These are phyloP conservation scores for Neofusicoccum kwambonambiense DNA, from an alignment of 2,329 filamentous ascomycete species.

Conservation along the genomic window DNA sequence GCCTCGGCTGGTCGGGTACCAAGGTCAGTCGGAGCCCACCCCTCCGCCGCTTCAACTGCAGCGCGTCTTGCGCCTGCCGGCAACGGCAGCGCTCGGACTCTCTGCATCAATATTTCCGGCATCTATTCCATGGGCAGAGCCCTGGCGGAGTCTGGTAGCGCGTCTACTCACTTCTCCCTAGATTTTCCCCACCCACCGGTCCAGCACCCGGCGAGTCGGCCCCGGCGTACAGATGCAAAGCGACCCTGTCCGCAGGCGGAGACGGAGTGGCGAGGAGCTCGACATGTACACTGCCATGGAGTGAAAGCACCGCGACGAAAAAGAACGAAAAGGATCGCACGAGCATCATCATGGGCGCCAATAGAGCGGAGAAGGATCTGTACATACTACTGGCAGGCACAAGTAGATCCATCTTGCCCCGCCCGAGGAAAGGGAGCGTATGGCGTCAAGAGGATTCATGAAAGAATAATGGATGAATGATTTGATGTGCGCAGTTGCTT, in stretches of 20 bases:
- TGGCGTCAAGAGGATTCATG: slow-evolving; percentile 2
- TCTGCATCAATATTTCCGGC: not conserved
- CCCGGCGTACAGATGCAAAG: slow-evolving; percentile 81
- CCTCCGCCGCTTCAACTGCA: not conserved
- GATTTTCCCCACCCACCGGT: slow-evolving; percentile 62
- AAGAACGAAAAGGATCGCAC: not conserved
- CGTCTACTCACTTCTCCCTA: slow-evolving; percentile 26
- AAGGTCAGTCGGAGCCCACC: slow-evolving; percentile 60
- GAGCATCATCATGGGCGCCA: slow-evolving; percentile 1
- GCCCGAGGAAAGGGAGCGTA: not conserved
- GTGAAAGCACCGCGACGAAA: slow-evolving; percentile 34
- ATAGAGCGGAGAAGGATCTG: slow-evolving; percentile 12
- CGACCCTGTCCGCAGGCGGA: slow-evolving; percentile 57
- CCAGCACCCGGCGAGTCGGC: slow-evolving; percentile 64
- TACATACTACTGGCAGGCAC: slow-evolving; percentile 13
- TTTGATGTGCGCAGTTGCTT: not conserved
- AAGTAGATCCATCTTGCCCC: slow-evolving; percentile 3
- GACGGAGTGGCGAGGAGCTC: slow-evolving; percentile 55
- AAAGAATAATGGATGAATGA: slow-evolving; percentile 16
- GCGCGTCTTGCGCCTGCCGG: not conserved
- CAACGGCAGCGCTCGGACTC: not conserved
- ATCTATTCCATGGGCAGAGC: not conserved
- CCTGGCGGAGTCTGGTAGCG: not conserved
- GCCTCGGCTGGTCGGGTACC: slow-evolving; percentile 89
- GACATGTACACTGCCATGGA: slow-evolving; percentile 69